Evolutionary conservation across 2,329 filamentous ascomycete species (phyloP).

Genomic region (Cladophialophora psammophila): DNA sequence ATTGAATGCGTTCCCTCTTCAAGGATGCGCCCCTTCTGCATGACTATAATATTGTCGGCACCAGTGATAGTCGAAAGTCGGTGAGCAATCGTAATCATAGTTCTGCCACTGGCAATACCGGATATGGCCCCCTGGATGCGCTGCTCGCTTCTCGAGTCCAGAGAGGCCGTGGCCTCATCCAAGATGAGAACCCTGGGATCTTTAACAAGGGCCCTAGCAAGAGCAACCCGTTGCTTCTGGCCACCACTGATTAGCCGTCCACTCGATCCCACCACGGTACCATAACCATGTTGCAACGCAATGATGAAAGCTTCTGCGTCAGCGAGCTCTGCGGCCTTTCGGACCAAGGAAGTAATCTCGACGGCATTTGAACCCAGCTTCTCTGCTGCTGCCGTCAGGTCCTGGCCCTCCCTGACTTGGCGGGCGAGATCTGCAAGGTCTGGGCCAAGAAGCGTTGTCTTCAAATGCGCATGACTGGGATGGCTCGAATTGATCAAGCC

Average conservation of each 20-base stretch:
- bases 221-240: constrained; percentile 90
- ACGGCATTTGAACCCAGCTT: constrained; percentile 47
- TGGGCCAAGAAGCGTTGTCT: constrained; percentile 37
- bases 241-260: constrained; percentile 84
- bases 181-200: constrained; percentile 75
- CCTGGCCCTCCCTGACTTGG: constrained; percentile 23
- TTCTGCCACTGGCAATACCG: constrained; percentile 42
- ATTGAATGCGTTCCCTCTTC: constrained; percentile 47
- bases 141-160: constrained; percentile 48
- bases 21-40: constrained; percentile 45
- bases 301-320: constrained; percentile 66
- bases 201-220: constrained; percentile 82
- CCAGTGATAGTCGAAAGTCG: constrained; percentile 45
- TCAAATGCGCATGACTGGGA: constrained; percentile 42
- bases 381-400: constrained; percentile 16
- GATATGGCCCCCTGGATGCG: constrained; percentile 46
- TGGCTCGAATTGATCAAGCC: constrained; percentile 52
- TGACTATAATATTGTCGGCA: constrained; percentile 49
- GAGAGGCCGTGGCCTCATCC: constrained; percentile 48
- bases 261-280: constrained; percentile 67
- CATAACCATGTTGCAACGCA: constrained; percentile 58
- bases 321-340: constrained; percentile 58
- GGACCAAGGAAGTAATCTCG: constrained; percentile 60
- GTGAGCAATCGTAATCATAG: constrained; percentile 41
- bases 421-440: constrained; percentile 15